Percentiles rank a stretch among this genome's conserved stretches.
These are phyloP conservation scores for Buxus sempervirens DNA, from an alignment of 164 flowering plant species.

Conservation along the genomic window DNA sequence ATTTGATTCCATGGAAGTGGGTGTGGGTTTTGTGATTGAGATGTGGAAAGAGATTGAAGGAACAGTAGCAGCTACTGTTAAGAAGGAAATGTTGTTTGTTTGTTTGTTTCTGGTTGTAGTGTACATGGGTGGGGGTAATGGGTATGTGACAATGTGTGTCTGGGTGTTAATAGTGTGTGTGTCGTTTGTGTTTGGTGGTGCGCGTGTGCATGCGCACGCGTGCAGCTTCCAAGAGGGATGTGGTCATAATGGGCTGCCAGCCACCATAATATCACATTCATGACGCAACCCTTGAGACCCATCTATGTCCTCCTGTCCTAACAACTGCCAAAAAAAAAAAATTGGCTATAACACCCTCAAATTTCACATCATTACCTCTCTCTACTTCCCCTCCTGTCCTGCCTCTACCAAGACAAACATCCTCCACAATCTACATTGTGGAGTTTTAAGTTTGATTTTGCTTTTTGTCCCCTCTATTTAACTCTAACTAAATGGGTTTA, in stretches of 20 bases:
- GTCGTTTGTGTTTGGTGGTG: constrained; percentile 15
- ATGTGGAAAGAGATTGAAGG: not conserved
- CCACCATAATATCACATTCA: constrained; percentile 25
- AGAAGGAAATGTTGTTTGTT: not conserved
- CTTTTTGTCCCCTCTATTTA: too few relatives aligned
- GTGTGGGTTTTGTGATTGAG: not conserved
- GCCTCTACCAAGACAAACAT: too few relatives aligned
- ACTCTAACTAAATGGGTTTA: too few relatives aligned
- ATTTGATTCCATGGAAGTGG: constrained; percentile 5
- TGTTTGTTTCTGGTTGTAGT: too few relatives aligned
- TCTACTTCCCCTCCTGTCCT: not conserved
- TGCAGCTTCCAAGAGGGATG: constrained; percentile 22
- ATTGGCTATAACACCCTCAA: constrained; percentile 5
- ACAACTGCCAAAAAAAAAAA: constrained; percentile 21
- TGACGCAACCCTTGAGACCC: constrained; percentile 18
- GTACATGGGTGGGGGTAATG: too few relatives aligned
- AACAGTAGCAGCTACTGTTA: too few relatives aligned
- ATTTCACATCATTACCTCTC: constrained; percentile 15
- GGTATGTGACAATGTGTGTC: too few relatives aligned
- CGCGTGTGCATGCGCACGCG: constrained; percentile 37
- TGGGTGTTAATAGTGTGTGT: not conserved
- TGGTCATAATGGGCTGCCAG: constrained; percentile 25
- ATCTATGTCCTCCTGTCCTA: constrained; percentile 20
- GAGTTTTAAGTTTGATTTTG: too few relatives aligned
- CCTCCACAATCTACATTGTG: too few relatives aligned